Base-by-base conservation (phyloP, 1,284 basidiomycete genomes). In the Naganishia sp. region DNA sequence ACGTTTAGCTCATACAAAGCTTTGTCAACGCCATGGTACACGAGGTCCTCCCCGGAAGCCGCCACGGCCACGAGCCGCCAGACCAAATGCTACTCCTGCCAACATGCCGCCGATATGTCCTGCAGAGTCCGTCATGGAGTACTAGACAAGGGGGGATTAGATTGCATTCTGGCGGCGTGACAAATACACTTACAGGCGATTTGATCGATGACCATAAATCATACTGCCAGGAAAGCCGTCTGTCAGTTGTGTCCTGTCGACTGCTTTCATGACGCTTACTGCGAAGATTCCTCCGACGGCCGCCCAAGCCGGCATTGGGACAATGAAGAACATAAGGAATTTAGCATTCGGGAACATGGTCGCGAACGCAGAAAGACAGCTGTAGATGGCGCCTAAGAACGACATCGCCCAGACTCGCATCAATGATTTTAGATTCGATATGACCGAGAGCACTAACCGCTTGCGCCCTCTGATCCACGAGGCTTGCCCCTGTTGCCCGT, bases 231-330 rank as follows among this genome's bases (percentile, higher is more conserved):
- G 18, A 42, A 15, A 50, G n/a, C 32, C 13, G 53, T 11, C 21
- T 21, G 18, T 50, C 53, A 46, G 41, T 43, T 0, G 11, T 46
- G 43, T 17, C 32, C 21, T 9, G 11, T 3, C 11, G 11, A 25
- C 51, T 18, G 42, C 35, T 25, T n/a, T 63, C 13, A 32, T 21
- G 18, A 1, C 49, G 72, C 76, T 73, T 52, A 78, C 77, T 5
- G 85, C 79, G 72, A 94, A 88, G 61, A 94, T 80, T 11, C 89
- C 92, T 0, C 84, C 80, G 1, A 94, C 87, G 41, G 85, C 84
- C 2, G 84, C 81, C 90, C 91, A 94, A 0, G 91, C 91, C 0
- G 91, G 92, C 67, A 90, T 82, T 17, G 92, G 93, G 11, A 95
- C 78, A 71, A 94, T 83, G 62, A 87, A 90, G 77, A 92, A 94